Base-by-base conservation (phyloP, 2,329 filamentous ascomycete genomes). In the Aureobasidium melanogenum region DNA sequence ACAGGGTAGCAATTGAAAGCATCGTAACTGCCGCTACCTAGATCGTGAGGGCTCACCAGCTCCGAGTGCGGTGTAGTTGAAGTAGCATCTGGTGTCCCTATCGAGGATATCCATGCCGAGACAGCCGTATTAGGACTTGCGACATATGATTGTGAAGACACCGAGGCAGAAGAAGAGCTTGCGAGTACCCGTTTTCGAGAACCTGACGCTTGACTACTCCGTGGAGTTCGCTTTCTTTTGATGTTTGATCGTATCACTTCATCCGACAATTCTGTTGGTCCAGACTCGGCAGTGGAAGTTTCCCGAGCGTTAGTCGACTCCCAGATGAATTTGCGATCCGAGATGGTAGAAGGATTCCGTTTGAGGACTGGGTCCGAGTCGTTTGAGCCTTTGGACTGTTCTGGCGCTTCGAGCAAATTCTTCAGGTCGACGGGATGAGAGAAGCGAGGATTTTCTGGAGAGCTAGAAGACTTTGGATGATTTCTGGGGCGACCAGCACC, bases 1-100 rank as follows among this genome's bases (percentile, higher is more conserved):
- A 72, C 68, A 5, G 70, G 69, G 52, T 69, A 71, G 59, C 66
- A 68, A 30, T 67, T 68, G 67, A 71, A 72, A 0, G 69, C 69
- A 62, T 72, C 69, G 10, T 62, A 55, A 36, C 50, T 57, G 9
- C 64, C 65, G 14, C 51, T 55, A 3, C 38, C 60, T 44, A 60
- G 50, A 62, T 63, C 63, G 43, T 39, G 41, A 51, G 44, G 63
- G 52, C 43, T 60, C 47, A 28, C 55, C 59, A 30, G 61, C 43
- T 7, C 44, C 32, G 32, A 47, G 44, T 19, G 28, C 28, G 54
- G 30, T 6, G 54, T 47, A 10, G 41, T 38, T 30, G 19, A 32
- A 19, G 7, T 47, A 7, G 41, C 24, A 14, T 36, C 54, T 14
- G 54, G 54, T 17, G 54, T 32, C 19, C 38, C n/a, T 15, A 57